These are phyloP conservation scores for Solanum hybrid DNA, from an alignment of 305 asterid species.

Conservation along the genomic window DNA sequence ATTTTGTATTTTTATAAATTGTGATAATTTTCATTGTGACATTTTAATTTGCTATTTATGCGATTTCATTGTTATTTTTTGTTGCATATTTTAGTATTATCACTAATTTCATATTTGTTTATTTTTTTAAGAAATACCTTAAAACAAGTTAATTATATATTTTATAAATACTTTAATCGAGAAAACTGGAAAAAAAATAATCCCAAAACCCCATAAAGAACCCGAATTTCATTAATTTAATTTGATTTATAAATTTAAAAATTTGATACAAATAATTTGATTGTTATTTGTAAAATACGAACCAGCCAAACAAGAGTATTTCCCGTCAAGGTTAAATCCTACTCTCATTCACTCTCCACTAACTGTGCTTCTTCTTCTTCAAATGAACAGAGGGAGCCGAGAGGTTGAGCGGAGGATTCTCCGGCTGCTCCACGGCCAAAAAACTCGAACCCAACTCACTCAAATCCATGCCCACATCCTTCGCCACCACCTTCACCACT, in stretches of 20 bases:
- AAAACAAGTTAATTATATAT: too few relatives aligned
- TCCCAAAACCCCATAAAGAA: background rate
- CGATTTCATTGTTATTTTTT: too few relatives aligned
- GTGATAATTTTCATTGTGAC: background rate
- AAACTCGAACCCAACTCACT: slow-evolving; percentile 34
- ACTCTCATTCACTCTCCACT: background rate
- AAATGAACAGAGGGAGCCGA: slow-evolving; percentile 18
- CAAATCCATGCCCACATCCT: slow-evolving; percentile 53
- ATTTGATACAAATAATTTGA: too few relatives aligned
- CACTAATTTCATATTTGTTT: background rate
- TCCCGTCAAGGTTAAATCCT: background rate
- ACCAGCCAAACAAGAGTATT: background rate
- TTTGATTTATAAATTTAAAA: too few relatives aligned
- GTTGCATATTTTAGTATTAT: too few relatives aligned
- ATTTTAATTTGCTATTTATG: too few relatives aligned
- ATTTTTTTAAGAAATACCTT: background rate
- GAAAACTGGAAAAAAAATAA: too few relatives aligned
- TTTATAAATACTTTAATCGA: background rate
- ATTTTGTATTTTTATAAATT: too few relatives aligned
- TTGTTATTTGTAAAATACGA: too few relatives aligned
- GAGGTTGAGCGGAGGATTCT: slow-evolving; percentile 50
- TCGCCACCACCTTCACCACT: slow-evolving; percentile 50
- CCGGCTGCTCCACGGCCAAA: slow-evolving; percentile 55
- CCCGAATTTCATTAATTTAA: background rate
- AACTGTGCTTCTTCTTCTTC: background rate